Evolutionary conservation across 164 flowering plant genomes (phyloP), one percentile per base, ranked within the genome.

Genomic region (Umbellularia californica): DNA sequence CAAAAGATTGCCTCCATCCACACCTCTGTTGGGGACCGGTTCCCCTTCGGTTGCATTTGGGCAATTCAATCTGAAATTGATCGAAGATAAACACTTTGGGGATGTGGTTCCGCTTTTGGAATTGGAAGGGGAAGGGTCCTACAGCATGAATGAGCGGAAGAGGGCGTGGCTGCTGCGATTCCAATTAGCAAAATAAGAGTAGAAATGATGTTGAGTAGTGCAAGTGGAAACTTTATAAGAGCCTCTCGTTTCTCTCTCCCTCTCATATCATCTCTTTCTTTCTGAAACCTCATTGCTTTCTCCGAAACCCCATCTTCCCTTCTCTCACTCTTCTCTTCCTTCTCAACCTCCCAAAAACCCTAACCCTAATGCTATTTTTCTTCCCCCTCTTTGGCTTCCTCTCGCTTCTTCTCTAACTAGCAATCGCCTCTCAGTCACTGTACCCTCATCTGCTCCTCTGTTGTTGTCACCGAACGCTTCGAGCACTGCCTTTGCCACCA

Each of bases 401-500:
- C 24, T 68, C 47, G 10, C 52, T 58, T 70, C 58, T 19, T 55
- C 30, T 72, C 41, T 58, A 60, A 35, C 28, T 82, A 80, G 30
- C 30, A 83, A 22, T 84, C 88, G 50, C 85, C 92, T 23, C 27
- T 78, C 28, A 79, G 81, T 70, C 83, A 28, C 4, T 0, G 4
- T 28, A 28, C 3, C 30, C 30, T 88, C 85, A 82, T 86, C 82
- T 77, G 89, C 60, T 80, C 85, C n/a, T 84, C 80, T 1, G 71
- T 87, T 51, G 87, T 89, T 28, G 81, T 75, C n/a, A 27, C 87
- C 68, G 86, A 89, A 68, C 87, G 76, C 3, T 83, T 89, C 64
- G 77, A 88, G 69, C 78, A 90, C n/a, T 82, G 79, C 76, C 30
- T 80, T 91, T 83, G 79, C 90, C 67, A 80, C 94, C 13, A 91